Base-by-base conservation (phyloP, 2,329 filamentous ascomycete genomes). In the Catunica adiposa region DNA sequence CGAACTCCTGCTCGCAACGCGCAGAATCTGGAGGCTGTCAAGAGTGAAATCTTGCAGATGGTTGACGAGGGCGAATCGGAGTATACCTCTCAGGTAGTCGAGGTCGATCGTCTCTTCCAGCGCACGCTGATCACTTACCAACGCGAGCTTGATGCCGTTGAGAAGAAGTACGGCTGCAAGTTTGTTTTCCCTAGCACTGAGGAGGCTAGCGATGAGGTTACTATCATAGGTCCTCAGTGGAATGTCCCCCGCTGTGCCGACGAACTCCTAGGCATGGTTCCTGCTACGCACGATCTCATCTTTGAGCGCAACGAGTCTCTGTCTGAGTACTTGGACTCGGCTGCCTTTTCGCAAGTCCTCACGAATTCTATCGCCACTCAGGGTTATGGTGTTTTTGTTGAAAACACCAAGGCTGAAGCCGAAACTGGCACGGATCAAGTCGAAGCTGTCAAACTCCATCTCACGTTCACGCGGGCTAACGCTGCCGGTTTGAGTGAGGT, bases 131-230 rank as follows among this genome's bases (percentile, higher is more conserved):
- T 98, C 66, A 79, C 86, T 58, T 87, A 89, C 58, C 83, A 97
- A 61, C 74, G 79, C 47, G 87, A 96, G 65, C 88, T 98, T 57
- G 90, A 97, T 62, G 87, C 92, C 62, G 76, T 98, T 53, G 92
- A 98, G 73, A 94, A 94, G 76, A 96, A 95, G 71, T 97, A 89
- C 84, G 97, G 97, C 69, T 98, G 92, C 82, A 97, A 97, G 74
- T 94, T 98, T 65, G 86, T 89, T 62, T 98, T 98, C 66, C 92
- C 92, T 6, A 95, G 89, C 70, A 97, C 92, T 8, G 92, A 98
- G 68, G 86, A 94, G 69, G 92, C 92, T 22, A 97, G 90, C 66
- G 92, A 98, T 65, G 85, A 94, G 65, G 89, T 98, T 54, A 94
- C 85, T 17, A 89, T 98, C 58, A 95, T 89, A 59, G 92, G 92